A percentile compares a stretch with the other conserved stretches of the same genome.
phyloP scores from a whole-genome alignment of 305 asterid species.

The Fraxinus paxiana region DNA sequence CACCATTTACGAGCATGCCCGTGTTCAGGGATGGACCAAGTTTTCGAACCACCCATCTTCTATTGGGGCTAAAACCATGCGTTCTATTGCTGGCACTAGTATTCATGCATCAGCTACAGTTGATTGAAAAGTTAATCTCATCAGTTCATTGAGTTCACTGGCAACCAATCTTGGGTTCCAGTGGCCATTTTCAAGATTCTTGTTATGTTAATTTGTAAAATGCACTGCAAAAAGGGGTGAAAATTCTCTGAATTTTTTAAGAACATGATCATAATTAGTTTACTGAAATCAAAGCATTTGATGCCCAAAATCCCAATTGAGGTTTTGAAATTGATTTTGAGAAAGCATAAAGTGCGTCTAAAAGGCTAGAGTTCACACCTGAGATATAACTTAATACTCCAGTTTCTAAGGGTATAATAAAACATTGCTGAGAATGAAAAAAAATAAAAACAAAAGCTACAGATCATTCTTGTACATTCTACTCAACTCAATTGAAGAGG shows the following conservation, averaged over 20 bases:
- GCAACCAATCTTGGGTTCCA: not conserved
- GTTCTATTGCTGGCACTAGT: not conserved
- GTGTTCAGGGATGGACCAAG: not conserved
- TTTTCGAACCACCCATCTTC: not conserved
- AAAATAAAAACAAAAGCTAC: not conserved
- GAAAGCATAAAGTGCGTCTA: not conserved
- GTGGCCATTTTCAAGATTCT: not conserved
- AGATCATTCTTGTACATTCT: conserved; percentile 8
- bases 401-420: not conserved
- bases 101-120: not conserved
- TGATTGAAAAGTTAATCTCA: not conserved
- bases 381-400: not conserved
- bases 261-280: not conserved
- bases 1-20: not conserved
- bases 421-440: conserved; percentile 7
- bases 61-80: not conserved
- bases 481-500: conserved; percentile 13
- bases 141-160: not conserved
- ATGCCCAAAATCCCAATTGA: not conserved
- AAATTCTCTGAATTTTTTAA: not conserved
- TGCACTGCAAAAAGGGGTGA: not conserved
- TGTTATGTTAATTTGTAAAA: not conserved
- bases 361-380: not conserved
- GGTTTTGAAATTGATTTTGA: not conserved
- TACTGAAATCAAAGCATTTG: not conserved